Evolutionary conservation across 1,284 basidiomycete species (phyloP).

Genomic region (Ganoderma multipileum): DNA sequence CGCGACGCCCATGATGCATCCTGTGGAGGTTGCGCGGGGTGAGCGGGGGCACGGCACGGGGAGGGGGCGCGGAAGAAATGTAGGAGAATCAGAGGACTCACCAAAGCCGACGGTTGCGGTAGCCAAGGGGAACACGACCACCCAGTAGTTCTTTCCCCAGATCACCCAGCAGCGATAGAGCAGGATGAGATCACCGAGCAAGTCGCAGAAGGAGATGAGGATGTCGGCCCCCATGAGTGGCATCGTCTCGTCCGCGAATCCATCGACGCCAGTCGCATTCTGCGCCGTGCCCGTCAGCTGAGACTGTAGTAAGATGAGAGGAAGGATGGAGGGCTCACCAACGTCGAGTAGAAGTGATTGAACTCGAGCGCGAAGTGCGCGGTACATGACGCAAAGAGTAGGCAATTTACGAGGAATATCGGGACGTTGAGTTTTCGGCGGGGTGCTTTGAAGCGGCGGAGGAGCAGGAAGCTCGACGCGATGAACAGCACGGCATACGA

Average conservation of each 20-base stretch:
- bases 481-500: conserved; percentile 16
- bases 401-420: conserved; percentile 16
- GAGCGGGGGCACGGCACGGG: conserved; percentile 36
- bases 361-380: conserved; percentile 47
- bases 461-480: conserved; percentile 29
- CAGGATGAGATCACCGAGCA: conserved; percentile 45
- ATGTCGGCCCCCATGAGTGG: conserved; percentile 39
- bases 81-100: conserved; percentile 27
- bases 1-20: conserved; percentile 24
- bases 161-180: conserved; percentile 49
- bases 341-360: conserved; percentile 42
- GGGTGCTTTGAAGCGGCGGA: conserved; percentile 9
- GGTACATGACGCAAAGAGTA: conserved; percentile 44
- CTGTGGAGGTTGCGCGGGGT: neutral
- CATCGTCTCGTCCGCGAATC: conserved; percentile 41
- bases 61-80: conserved; percentile 32
- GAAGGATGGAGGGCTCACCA: conserved; percentile 35
- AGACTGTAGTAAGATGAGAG: neutral
- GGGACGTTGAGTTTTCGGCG: conserved; percentile 13
- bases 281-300: neutral
- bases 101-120: conserved; percentile 41
- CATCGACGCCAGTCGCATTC: conserved; percentile 18
- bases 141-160: conserved; percentile 40
- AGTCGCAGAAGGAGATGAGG: conserved; percentile 45
- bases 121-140: conserved; percentile 42